Evolutionary conservation across 169 alveolate genomes (phyloP).

Genomic region (Besnoitia besnoiti): DNA sequence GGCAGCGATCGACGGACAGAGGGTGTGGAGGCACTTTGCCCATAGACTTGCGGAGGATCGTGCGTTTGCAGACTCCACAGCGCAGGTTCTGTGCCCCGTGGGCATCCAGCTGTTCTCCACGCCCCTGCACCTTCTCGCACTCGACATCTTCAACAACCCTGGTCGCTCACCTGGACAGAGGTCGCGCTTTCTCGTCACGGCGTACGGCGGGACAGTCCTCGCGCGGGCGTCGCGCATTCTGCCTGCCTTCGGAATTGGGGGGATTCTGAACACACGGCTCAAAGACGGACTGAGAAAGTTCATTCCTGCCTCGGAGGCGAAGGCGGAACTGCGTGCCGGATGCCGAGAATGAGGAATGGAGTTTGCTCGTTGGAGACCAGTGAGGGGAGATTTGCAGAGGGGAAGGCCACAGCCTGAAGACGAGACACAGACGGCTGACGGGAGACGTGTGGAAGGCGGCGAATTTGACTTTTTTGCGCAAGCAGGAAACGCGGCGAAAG

Average conservation of each 20-base stretch:
- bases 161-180: background rate
- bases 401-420: no score
- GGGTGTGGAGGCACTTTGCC: background rate
- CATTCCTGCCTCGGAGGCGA: background rate
- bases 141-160: slow-evolving; percentile 42
- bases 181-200: background rate
- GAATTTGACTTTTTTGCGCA: no score
- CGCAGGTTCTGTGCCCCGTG: slow-evolving; percentile 61
- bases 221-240: slow-evolving; percentile 59
- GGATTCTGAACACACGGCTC: slow-evolving; percentile 23
- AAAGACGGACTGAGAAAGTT: background rate
- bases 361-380: background rate
- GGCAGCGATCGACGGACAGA: background rate
- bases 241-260: slow-evolving; percentile 66
- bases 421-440: no score
- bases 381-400: background rate
- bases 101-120: slow-evolving; percentile 51
- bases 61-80: background rate
- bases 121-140: slow-evolving; percentile 49
- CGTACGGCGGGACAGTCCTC: slow-evolving; percentile 49
- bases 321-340: background rate
- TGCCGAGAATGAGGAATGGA: background rate
- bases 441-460: no score
- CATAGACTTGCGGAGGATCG: background rate
- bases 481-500: no score